A percentile compares a stretch with the other conserved stretches of the same genome.
Evolutionary conservation across 495 filamentous ascomycete species (phyloP).

Genomic region (Penicillium tannophilum): DNA sequence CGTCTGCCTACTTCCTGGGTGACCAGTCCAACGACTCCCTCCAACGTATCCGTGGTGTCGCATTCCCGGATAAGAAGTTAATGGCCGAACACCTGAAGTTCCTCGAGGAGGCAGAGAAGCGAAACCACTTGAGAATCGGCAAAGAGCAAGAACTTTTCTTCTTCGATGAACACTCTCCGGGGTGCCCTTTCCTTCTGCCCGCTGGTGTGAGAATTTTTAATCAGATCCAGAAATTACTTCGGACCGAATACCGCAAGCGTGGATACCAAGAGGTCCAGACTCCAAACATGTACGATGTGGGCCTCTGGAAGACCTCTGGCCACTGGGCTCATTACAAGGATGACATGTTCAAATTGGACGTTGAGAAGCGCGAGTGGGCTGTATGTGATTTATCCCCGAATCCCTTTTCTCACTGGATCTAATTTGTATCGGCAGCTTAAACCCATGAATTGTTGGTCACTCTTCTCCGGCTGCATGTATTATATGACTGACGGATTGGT

Average conservation of each 20-base stretch:
- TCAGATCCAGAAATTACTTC: slow-evolving; percentile 75
- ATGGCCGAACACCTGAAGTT: slow-evolving; percentile 90
- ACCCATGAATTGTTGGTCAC: slow-evolving; percentile 96
- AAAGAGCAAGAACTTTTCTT: slow-evolving; percentile 96
- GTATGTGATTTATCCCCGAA: no score
- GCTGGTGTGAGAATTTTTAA: slow-evolving; percentile 93
- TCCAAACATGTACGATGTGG: slow-evolving; percentile 92
- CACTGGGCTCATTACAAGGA: slow-evolving; percentile 96
- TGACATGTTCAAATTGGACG: slow-evolving; percentile 78
- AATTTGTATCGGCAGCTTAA: slow-evolving; percentile 55
- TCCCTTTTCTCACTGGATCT: no score
- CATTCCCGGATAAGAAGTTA: slow-evolving; percentile 94
- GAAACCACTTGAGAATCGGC: slow-evolving; percentile 88
- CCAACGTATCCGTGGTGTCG: slow-evolving; percentile 94
- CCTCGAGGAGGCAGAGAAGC: slow-evolving; percentile 92
- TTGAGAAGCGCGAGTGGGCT: slow-evolving; percentile 78
- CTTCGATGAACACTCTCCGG: slow-evolving; percentile 89
- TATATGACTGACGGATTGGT: no score
- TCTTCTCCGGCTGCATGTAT: slow-evolving; percentile 19
- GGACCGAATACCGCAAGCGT: slow-evolving; percentile 87
- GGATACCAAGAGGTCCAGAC: slow-evolving; percentile 94
- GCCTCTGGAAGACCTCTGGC: slow-evolving; percentile 90
- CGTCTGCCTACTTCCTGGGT: slow-evolving; percentile 94
- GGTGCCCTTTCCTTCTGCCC: slow-evolving; percentile 91
- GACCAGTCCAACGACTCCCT: slow-evolving; percentile 90